Evolutionary conservation across 2,329 filamentous ascomycete species (phyloP).

Genomic region (Cytospora leucostoma): DNA sequence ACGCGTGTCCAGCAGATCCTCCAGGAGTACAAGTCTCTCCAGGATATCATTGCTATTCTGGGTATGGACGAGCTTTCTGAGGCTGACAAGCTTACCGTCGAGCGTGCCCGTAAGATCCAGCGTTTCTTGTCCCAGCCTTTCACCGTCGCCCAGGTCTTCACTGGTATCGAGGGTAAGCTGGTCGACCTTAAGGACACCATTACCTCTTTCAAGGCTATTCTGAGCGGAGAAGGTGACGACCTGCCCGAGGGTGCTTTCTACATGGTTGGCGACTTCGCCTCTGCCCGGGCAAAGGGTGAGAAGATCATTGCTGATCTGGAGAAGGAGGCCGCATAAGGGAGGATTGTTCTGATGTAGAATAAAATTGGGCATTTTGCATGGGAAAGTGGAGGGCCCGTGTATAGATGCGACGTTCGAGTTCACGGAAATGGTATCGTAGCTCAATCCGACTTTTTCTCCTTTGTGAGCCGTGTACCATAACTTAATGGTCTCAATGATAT

Average conservation of each 20-base stretch:
- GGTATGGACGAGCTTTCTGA: constrained; percentile 99
- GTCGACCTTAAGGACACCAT: constrained; percentile 99
- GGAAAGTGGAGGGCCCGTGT: constrained; percentile 51
- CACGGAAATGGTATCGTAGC: constrained; percentile 51
- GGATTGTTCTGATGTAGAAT: constrained; percentile 36
- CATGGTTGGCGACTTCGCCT: constrained; percentile 97
- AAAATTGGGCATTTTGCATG: constrained; percentile 34
- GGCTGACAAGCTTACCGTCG: constrained; percentile 98
- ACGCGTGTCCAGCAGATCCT: constrained; percentile 98
- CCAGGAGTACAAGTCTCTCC: constrained; percentile 99
- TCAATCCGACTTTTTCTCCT: constrained; percentile 55
- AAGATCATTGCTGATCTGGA: constrained; percentile 98
- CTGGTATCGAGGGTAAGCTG: constrained; percentile 91
- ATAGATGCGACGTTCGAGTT: constrained; percentile 58
- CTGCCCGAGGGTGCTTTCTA: constrained; percentile 93
- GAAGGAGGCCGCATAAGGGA: constrained; percentile 46
- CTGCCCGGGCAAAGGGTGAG: constrained; percentile 94
- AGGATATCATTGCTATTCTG: constrained; percentile 99
- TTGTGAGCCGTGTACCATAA: constrained; percentile 65
- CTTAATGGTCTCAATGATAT: background rate
- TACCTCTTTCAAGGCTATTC: constrained; percentile 93
- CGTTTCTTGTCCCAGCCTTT: constrained; percentile 99
- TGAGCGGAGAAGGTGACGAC: constrained; percentile 91
- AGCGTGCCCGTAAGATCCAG: constrained; percentile 99
- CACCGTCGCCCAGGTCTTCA: constrained; percentile 82